A percentile compares a stretch with the other conserved stretches of the same genome.
These are phyloP conservation scores for Phoma sp. DNA, from an alignment of 2,329 filamentous ascomycete species.

Conservation along the genomic window DNA sequence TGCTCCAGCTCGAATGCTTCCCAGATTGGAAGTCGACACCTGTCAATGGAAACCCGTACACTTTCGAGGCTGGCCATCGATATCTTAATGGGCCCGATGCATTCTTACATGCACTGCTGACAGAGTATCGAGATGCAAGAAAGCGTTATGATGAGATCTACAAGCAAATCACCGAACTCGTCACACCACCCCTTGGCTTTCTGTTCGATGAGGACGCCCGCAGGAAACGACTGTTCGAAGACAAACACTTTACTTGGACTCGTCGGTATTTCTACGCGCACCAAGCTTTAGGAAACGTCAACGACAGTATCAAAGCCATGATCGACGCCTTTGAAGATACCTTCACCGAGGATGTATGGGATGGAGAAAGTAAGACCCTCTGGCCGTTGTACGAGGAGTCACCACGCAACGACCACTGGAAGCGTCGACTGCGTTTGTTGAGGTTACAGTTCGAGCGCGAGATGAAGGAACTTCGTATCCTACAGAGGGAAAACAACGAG, in stretches of 20 bases:
- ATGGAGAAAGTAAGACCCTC: constrained; percentile 60
- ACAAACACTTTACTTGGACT: constrained; percentile 66
- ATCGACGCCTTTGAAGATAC: constrained; percentile 63
- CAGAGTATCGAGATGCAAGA: constrained; percentile 66
- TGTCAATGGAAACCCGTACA: constrained; percentile 56
- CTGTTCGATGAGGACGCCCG: constrained; percentile 64
- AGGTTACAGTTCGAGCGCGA: constrained; percentile 59
- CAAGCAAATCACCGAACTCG: constrained; percentile 63
- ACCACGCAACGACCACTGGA: constrained; percentile 56
- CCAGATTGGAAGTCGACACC: constrained; percentile 58
- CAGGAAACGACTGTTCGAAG: constrained; percentile 67
- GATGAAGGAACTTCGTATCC: constrained; percentile 56
- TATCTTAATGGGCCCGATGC: constrained; percentile 68
- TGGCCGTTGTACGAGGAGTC: constrained; percentile 62
- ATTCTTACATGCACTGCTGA: constrained; percentile 64
- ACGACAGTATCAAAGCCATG: constrained; percentile 65
- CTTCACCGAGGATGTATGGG: constrained; percentile 66
- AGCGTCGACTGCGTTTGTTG: constrained; percentile 56
- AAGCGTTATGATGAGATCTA: constrained; percentile 65
- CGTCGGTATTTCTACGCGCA: constrained; percentile 69
- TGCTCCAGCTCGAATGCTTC: constrained; percentile 46
- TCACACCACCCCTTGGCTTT: constrained; percentile 65
- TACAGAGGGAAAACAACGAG: constrained; percentile 60
- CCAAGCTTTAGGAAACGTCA: constrained; percentile 66
- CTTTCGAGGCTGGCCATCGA: constrained; percentile 61